Base-by-base conservation (phyloP, 495 filamentous ascomycete species). In the Cercophora sp. region DNA sequence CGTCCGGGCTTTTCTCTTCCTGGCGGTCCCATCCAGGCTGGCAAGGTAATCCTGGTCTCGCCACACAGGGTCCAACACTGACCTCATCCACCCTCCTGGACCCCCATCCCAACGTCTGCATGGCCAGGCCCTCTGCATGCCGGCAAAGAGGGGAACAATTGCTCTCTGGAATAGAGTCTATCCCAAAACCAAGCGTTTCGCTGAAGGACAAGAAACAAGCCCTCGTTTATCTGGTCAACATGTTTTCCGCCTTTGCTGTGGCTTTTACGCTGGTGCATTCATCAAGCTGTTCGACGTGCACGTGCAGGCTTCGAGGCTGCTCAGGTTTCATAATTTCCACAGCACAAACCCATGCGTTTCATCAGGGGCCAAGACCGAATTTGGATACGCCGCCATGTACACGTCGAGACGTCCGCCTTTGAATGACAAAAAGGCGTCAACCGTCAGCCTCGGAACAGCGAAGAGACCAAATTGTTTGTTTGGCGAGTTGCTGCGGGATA, bases 261-360 rank as follows among this genome's bases (percentile, higher is more conserved):
- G 40, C 40, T 25, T 8, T 6, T 10, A 18, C 19, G n/a, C 11
- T 1, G 40, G 6, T 43, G 23, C 44, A 27, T n/a, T n/a, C n/a
- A n/a, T n/a, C n/a, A n/a, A n/a, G n/a, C n/a, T n/a, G n/a, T n/a
- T n/a, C n/a, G n/a, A n/a, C n/a, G n/a, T n/a, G n/a, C n/a, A n/a
- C n/a, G n/a, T n/a, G n/a, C n/a, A n/a, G n/a, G n/a, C n/a, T 42
- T 51, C 40, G 47, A 16, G n/a, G 36, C 54, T 45, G 18, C n/a
- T 22, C 39, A 39, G 47, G 47, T 56, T 56, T 56, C 54, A 56
- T 36, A 31, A 37, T 29, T 22, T 49, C 39, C 39, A 56, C 23
- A 6, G n/a, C 40, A 23, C 40, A 20, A 10, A 15, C 37, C 29
- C 16, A 37, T 25, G 53, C 29, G 29, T 34, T 46, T 45, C 54